Base-by-base conservation (phyloP, 208 protist species). In the Trypanosoma caninum region DNA sequence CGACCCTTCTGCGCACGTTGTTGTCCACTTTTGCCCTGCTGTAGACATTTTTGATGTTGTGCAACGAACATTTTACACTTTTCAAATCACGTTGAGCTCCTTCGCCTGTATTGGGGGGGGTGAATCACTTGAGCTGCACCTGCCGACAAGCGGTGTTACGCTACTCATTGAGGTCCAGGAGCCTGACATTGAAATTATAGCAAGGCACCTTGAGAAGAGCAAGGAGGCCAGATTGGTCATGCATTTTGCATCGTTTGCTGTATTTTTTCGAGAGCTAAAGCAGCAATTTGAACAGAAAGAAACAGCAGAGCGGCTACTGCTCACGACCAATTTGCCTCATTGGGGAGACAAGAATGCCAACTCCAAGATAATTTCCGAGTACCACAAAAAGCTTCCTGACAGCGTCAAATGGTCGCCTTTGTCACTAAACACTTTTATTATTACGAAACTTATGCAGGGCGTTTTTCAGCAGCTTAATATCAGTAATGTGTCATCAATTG, bases 261-360 rank as follows among this genome's bases (percentile, higher is more conserved):
- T 14, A 61, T 22, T 69, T 65, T 45, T 80, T 80, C 54, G 5
- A 16, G 20, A 38, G 44, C 3, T 40, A 80, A 11, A 25, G 65
- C 8, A 3, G 1, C 7, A 50, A n/a, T 79, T 82, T 41, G 2
- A 31, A 0, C 45, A 11, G 11, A 28, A 27, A 18, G 18, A 25
- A 20, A 63, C 51, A 7, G 48, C 57, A 52, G 40, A 48, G 20
- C 72, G 76, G 1, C 27, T 82, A 18, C 50, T 77, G 18, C 58
- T 74, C 27, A 10, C 79, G 28, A 78, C 51, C 16, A 82, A 65
- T 53, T 55, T 87, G 60, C 80, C 76, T 9, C 60, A 75, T 18
- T 82, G 76, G 80, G 68, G 30, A 20, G 66, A 82, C 46, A 48
- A 62, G 5, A 31, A 68, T 18, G 46, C 58, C 8, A 27, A 25